These are phyloP conservation scores for Aspergillus novoparasiticus DNA, from an alignment of 2,329 filamentous ascomycete genomes.

Conservation along the genomic window DNA sequence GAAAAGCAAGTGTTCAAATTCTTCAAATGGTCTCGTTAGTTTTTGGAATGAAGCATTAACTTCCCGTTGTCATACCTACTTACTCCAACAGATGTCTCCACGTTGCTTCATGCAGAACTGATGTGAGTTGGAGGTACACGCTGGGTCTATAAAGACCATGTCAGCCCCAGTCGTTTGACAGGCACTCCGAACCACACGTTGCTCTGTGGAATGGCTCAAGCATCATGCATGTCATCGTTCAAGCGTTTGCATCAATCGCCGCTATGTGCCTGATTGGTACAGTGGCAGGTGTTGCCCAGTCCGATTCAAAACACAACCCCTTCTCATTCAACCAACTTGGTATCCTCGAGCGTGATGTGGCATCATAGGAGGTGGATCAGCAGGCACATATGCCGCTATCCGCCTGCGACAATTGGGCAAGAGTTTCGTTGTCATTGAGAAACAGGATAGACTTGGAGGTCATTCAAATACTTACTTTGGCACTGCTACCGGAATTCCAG, in stretches of 20 bases:
- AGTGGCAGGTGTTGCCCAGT: background rate
- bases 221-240: background rate
- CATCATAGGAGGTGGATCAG: background rate
- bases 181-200: background rate
- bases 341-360: background rate
- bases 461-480: constrained; percentile 9
- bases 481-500: background rate
- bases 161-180: background rate
- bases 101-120: background rate
- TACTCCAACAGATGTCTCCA: background rate
- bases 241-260: background rate
- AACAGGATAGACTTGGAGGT: constrained; percentile 6
- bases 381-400: background rate
- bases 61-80: background rate
- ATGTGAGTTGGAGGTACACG: background rate
- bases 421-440: constrained; percentile 12
- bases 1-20: background rate
- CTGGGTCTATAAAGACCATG: background rate
- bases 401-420: background rate
- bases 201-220: background rate
- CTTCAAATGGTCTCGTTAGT: background rate
- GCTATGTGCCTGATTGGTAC: background rate
- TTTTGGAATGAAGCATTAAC: background rate
- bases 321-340: background rate
- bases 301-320: background rate